Percentiles rank a stretch among this genome's conserved stretches.
phyloP scores from a whole-genome alignment of 2,329 filamentous ascomycete genomes.

The Fusarium miscanthi region DNA sequence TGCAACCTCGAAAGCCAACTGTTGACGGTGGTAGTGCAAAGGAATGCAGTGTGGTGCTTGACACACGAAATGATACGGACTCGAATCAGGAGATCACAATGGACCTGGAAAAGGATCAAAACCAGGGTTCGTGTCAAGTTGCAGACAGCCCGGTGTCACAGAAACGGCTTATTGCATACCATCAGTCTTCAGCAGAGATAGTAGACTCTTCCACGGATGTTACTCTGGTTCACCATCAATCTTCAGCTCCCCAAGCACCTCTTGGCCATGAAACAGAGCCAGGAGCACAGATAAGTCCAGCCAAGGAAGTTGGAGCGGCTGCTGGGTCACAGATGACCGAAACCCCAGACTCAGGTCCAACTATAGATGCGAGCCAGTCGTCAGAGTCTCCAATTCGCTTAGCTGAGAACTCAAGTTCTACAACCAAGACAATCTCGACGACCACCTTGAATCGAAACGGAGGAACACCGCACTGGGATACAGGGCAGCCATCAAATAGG shows the following conservation, averaged over 20 bases:
- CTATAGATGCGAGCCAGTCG: not conserved
- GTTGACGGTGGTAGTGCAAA: accelerated
- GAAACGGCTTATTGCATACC: accelerated
- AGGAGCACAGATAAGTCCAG: accelerated
- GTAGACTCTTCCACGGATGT: accelerated
- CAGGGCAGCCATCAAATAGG: accelerated
- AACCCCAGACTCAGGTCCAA: accelerated
- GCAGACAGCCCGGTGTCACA: accelerated
- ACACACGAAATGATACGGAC: accelerated
- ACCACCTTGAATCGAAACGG: accelerated
- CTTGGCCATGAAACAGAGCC: accelerated
- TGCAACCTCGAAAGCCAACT: accelerated
- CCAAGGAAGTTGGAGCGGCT: accelerated
- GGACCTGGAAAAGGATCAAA: no score
- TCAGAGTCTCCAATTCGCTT: no score
- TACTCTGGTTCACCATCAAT: accelerated
- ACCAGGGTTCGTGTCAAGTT: accelerated
- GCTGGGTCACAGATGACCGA: no score
- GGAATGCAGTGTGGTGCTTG: accelerated
- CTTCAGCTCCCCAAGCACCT: accelerated
- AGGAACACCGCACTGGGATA: accelerated
- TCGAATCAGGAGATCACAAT: accelerated
- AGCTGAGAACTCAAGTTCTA: no score
- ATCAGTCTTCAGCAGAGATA: accelerated
- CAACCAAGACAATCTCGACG: accelerated